A percentile compares a stretch with the other conserved stretches of the same genome.
These are phyloP conservation scores for Eimeria nieschulzi DNA, from an alignment of 169 alveolate genomes.

Conservation along the genomic window DNA sequence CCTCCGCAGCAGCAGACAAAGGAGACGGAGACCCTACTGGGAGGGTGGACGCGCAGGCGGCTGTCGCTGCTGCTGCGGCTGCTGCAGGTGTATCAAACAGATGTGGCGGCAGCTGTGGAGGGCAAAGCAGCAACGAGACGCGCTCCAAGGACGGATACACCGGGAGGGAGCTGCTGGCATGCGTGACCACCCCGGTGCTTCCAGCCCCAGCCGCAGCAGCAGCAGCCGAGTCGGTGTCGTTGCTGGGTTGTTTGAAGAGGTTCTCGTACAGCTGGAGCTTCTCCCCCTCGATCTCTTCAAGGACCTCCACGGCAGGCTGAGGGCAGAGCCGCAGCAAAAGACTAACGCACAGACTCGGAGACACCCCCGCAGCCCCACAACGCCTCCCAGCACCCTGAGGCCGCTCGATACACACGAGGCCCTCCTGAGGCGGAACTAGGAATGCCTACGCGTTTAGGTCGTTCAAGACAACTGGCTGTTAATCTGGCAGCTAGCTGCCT, in stretches of 20 bases:
- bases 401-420: too few relatives aligned
- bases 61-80: slow-evolving; percentile 56
- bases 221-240: neutral
- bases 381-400: too few relatives aligned
- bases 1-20: neutral
- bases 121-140: slow-evolving; percentile 31
- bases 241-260: slow-evolving; percentile 40
- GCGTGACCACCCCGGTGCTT: neutral
- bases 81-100: slow-evolving; percentile 25
- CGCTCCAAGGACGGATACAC: slow-evolving; percentile 32
- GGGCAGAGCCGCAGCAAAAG: neutral
- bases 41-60: neutral
- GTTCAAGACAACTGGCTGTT: too few relatives aligned
- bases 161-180: neutral
- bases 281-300: slow-evolving; percentile 30
- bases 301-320: slow-evolving; percentile 67
- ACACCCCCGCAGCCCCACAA: too few relatives aligned
- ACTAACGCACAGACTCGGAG: too few relatives aligned
- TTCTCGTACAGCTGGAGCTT: slow-evolving; percentile 57
- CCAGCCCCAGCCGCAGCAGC: slow-evolving; percentile 21
- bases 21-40: neutral
- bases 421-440: too few relatives aligned
- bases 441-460: too few relatives aligned
- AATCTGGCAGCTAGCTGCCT: neutral
- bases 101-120: slow-evolving; percentile 11